phyloP scores from a whole-genome alignment of 176 grass and related monocot species.

The Cenchrus americanus region DNA sequence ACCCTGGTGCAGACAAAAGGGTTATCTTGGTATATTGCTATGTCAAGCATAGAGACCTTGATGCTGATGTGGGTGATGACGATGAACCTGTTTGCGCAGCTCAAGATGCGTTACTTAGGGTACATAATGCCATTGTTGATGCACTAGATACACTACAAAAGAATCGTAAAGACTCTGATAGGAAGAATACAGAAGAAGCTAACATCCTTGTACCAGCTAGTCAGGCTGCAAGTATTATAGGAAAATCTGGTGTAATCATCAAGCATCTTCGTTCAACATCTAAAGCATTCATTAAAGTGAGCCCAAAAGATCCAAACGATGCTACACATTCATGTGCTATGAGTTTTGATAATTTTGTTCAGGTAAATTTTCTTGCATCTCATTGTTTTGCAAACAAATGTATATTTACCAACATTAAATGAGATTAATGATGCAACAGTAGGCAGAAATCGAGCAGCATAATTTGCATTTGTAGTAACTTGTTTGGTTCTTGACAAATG shows the following conservation, averaged over 20 bases:
- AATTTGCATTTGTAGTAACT: constrained; percentile 16
- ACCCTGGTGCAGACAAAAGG: constrained; percentile 85
- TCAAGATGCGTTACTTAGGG: constrained; percentile 83
- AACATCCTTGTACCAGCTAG: constrained; percentile 89
- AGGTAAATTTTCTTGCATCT: constrained; percentile 58
- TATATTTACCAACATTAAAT: constrained; percentile 9
- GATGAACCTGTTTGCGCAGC: constrained; percentile 70
- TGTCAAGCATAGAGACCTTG: constrained; percentile 58
- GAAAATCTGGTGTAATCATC: constrained; percentile 82
- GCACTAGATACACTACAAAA: constrained; percentile 25
- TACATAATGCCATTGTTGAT: constrained; percentile 88
- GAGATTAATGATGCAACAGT: constrained; percentile 16
- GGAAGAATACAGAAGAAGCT: constrained; percentile 56
- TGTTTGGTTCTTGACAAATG: neutral
- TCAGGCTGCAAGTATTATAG: constrained; percentile 88
- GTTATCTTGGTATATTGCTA: constrained; percentile 85
- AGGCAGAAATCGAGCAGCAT: neutral
- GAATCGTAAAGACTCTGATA: constrained; percentile 55
- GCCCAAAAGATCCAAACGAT: constrained; percentile 71
- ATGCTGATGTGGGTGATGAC: constrained; percentile 58
- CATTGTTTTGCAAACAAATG: constrained; percentile 22
- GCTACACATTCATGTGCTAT: constrained; percentile 80
- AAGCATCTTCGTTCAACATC: constrained; percentile 71
- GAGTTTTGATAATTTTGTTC: constrained; percentile 91
- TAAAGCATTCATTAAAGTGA: constrained; percentile 80